Conservation (phyloP, 108 stramenopile genomes). For the Epithemia pelagica region DNA sequence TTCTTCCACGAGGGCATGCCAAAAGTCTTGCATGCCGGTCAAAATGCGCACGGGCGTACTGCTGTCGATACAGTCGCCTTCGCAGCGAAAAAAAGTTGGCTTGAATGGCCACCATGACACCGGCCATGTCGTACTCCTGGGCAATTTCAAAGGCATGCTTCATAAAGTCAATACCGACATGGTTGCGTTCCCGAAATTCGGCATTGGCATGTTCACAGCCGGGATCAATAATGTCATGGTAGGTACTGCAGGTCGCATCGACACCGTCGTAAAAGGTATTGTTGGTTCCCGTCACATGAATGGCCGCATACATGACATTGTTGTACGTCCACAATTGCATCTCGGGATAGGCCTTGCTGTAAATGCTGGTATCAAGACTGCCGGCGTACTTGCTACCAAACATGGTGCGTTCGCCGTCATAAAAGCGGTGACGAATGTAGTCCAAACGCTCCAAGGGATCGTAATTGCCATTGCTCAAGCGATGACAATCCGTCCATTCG, state of each 20-base stretch:
- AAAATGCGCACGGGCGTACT: not conserved
- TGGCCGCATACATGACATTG: not conserved
- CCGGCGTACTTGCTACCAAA: not conserved
- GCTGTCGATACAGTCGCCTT: not conserved
- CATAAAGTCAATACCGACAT: not conserved
- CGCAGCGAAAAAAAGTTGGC: not conserved
- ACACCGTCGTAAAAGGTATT: not conserved
- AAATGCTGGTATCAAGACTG: not conserved
- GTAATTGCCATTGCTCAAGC: not conserved
- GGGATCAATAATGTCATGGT: not conserved
- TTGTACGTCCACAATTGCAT: not conserved
- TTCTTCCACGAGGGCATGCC: not conserved
- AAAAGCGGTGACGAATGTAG: not conserved
- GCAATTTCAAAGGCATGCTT: not conserved
- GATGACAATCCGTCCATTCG: not conserved
- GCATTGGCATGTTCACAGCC: not conserved
- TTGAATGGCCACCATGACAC: not conserved
- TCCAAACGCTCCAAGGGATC: constrained; percentile 1
- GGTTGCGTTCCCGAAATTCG: not conserved
- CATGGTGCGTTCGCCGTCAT: not conserved
- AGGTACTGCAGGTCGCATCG: not conserved
- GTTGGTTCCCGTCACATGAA: not conserved
- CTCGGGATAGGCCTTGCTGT: not conserved
- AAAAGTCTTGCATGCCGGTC: not conserved
- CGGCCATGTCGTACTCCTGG: not conserved